These are phyloP conservation scores for Diaporthe ilicicola DNA, from an alignment of 2,329 filamentous ascomycete species.

Conservation along the genomic window DNA sequence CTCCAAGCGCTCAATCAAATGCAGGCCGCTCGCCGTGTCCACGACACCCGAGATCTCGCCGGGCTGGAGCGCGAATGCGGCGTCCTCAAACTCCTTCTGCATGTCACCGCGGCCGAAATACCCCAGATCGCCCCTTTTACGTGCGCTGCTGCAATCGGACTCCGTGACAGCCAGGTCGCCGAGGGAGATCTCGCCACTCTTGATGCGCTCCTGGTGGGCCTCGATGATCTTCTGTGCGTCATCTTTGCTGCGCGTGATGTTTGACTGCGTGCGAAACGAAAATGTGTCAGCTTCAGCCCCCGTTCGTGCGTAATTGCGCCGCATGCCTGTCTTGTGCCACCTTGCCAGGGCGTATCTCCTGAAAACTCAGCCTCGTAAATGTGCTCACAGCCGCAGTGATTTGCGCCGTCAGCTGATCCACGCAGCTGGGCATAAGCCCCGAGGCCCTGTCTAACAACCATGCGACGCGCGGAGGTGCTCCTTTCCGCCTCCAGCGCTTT, in stretches of 20 bases:
- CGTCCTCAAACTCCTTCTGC: slow-evolving; percentile 99
- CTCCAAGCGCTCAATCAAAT: slow-evolving; percentile 85
- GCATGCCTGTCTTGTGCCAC: not conserved
- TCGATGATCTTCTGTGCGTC: slow-evolving; percentile 83
- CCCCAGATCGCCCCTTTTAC: slow-evolving; percentile 92
- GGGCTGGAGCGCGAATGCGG: slow-evolving; percentile 86
- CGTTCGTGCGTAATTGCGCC: not conserved
- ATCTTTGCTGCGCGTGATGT: slow-evolving; percentile 88
- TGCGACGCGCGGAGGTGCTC: not conserved
- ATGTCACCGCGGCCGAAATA: slow-evolving; percentile 96
- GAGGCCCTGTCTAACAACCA: not conserved
- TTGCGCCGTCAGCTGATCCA: not conserved
- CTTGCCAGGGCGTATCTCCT: not conserved
- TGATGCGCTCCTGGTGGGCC: slow-evolving; percentile 79
- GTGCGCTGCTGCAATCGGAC: slow-evolving; percentile 94
- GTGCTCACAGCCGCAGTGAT: not conserved
- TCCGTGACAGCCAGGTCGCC: slow-evolving; percentile 88
- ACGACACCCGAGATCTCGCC: slow-evolving; percentile 89
- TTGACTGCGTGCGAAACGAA: slow-evolving; percentile 55
- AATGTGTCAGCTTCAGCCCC: not conserved
- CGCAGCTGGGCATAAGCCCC: not conserved
- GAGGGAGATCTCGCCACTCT: slow-evolving; percentile 71
- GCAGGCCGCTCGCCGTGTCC: slow-evolving; percentile 91
- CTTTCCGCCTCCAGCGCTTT: not conserved
- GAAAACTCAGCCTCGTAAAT: not conserved